These are phyloP conservation scores for Biscutella laevigata DNA, from an alignment of 441 rosid genomes.

Conservation along the genomic window DNA sequence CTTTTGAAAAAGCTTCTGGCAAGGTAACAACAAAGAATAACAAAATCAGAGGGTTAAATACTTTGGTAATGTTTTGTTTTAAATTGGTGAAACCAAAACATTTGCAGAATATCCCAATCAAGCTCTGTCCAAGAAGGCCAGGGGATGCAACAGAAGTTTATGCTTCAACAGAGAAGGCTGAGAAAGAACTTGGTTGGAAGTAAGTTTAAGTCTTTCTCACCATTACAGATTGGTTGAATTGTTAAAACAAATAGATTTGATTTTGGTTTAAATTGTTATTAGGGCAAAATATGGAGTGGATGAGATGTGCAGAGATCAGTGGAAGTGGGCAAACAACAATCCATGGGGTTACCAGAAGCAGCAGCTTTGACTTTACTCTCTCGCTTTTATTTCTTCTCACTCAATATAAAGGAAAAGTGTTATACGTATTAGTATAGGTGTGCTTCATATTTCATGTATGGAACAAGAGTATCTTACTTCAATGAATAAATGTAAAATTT, in stretches of 20 bases:
- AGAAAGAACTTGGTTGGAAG: constrained; percentile 85
- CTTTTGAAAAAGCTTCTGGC: constrained; percentile 73
- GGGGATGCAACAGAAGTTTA: constrained; percentile 90
- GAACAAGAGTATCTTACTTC: not conserved
- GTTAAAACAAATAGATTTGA: not conserved
- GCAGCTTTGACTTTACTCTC: constrained; percentile 27
- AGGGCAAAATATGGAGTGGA: constrained; percentile 64
- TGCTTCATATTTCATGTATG: constrained; percentile 11
- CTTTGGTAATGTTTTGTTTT: not conserved
- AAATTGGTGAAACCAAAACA: not conserved
- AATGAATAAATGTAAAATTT: not conserved
- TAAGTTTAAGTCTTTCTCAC: constrained; percentile 13
- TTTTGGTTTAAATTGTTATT: constrained; percentile 1
- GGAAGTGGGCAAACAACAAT: constrained; percentile 63
- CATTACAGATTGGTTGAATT: not conserved
- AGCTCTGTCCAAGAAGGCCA: constrained; percentile 68
- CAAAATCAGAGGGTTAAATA: not conserved
- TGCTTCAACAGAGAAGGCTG: constrained; percentile 70
- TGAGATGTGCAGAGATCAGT: constrained; percentile 68
- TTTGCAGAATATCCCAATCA: constrained; percentile 71
- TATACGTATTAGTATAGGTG: not conserved
- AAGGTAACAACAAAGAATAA: constrained; percentile 38
- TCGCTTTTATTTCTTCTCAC: not conserved
- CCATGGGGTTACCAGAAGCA: constrained; percentile 61
- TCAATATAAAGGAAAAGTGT: not conserved